phyloP scores from a whole-genome alignment of 1,139 yeast species.

The Candida glucosophila region DNA sequence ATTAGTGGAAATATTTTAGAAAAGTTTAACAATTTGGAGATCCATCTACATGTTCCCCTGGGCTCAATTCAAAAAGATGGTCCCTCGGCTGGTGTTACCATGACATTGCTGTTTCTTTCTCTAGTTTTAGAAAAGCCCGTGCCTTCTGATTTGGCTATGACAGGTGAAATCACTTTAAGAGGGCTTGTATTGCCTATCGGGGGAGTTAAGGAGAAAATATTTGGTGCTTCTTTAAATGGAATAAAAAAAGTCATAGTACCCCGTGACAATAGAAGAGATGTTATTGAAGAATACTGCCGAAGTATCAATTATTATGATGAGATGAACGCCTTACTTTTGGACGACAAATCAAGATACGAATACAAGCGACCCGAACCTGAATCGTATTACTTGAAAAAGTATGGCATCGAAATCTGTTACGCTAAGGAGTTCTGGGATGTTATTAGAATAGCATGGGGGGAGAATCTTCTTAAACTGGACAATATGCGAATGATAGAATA shows the following conservation, averaged over 20 bases:
- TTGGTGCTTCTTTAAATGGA: conserved; percentile 73
- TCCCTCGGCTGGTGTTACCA: conserved; percentile 89
- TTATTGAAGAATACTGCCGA: conserved; percentile 49
- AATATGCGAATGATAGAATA: conserved; percentile 27
- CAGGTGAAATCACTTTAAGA: conserved; percentile 84
- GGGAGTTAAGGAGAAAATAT: conserved; percentile 74
- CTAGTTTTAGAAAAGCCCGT: conserved; percentile 61
- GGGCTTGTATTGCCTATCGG: conserved; percentile 88
- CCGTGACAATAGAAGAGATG: conserved; percentile 58
- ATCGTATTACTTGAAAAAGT: conserved; percentile 37
- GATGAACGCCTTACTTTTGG: conserved; percentile 29
- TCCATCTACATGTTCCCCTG: conserved; percentile 84
- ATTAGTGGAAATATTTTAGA: conserved; percentile 23
- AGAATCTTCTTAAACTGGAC: conserved; percentile 25
- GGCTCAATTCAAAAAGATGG: conserved; percentile 90
- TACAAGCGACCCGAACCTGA: conserved; percentile 37
- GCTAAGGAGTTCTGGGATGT: conserved; percentile 80
- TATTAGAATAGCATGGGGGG: conserved; percentile 58
- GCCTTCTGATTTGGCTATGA: conserved; percentile 72
- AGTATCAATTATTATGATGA: conserved; percentile 20
- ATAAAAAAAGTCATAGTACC: conserved; percentile 61
- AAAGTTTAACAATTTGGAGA: conserved; percentile 45
- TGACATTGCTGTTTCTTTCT: conserved; percentile 74
- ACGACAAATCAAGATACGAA: conserved; percentile 20
- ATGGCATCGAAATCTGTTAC: conserved; percentile 51